Evolutionary conservation across 116 monocot species (phyloP), one percentile per base, ranked within the genome.

Genomic region (Iris pallida): DNA sequence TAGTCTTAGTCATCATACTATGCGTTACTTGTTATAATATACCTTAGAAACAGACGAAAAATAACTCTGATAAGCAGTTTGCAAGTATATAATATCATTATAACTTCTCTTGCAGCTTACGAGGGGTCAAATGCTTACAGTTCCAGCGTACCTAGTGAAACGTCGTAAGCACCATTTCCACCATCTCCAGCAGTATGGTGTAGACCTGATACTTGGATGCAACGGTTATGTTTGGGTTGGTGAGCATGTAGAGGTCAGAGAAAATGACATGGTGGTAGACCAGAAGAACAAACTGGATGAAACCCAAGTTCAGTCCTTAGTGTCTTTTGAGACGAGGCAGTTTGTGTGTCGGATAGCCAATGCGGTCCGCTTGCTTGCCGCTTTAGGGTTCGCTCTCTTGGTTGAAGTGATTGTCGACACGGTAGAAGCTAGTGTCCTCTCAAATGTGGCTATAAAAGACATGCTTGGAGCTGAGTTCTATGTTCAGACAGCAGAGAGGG

Each of bases 171-270:
- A 98, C 20, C 98, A 98, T 61, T 98, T 98, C 72, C 98, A 98
- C 76, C 79, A 90, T 75, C 85, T 98, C 7, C 90, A 98, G 18
- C 71, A 90, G 16, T 90, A 88, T 41, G 76, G 81, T 1, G 76
- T 90, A 5, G 90, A 98, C 72, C 54, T 98, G 64, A 98, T 98
- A 61, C 70, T 98, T 42, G 98, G 97, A 41, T 97, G 90, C 65
- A 97, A 97, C 63, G 97, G 97, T 1, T 92, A 80, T 68, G 63
- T 92, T 10, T 98, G 98, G 98, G 83, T 98, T 0, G 98, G 98
- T 9, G 83, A 93, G 64, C 90, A 94, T 18, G 53, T 76, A 1
- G 77, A 79, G 61, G 13, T 64, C 5, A 62, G 20, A 61, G 83
- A 79, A 7, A 77, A 59, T 7, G 70, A 56, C 19, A 78, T 80